Percentiles rank a stretch among this genome's conserved stretches.
These are phyloP conservation scores for Cydonia oblonga DNA, from an alignment of 331 rosid species.

Conservation along the genomic window DNA sequence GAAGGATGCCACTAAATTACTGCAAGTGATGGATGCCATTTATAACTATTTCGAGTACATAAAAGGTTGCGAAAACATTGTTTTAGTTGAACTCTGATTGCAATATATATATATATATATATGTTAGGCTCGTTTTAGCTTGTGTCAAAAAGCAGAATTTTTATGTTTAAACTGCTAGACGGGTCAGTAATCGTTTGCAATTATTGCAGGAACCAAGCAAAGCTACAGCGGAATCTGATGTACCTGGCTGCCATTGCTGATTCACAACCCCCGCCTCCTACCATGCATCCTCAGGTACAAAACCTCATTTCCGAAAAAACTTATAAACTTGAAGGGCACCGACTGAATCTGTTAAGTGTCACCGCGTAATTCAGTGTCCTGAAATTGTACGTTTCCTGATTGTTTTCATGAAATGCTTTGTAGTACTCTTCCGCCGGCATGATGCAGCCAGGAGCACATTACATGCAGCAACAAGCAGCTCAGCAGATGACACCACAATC, in stretches of 20 bases:
- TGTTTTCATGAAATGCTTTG: background rate
- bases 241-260: conserved; percentile 98
- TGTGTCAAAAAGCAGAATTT: background rate
- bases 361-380: background rate
- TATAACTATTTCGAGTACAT: too few relatives aligned
- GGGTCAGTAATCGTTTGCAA: background rate
- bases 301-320: background rate
- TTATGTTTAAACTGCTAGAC: background rate
- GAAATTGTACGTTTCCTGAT: background rate
- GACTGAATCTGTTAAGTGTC: too few relatives aligned
- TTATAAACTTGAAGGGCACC: background rate
- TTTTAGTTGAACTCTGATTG: background rate
- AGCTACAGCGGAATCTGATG: conserved; percentile 95
- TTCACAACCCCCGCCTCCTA: conserved; percentile 92
- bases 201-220: conserved; percentile 76
- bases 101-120: too few relatives aligned
- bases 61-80: background rate
- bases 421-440: conserved; percentile 69
- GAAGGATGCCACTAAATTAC: background rate
- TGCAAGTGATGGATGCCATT: background rate
- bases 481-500: conserved; percentile 84
- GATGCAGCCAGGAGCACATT: conserved; percentile 71
- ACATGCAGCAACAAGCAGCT: conserved; percentile 74
- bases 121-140: too few relatives aligned
- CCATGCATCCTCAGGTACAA: conserved; percentile 76